Conservation (phyloP, 345 rosid genomes). For the Passiflora organensis region DNA sequence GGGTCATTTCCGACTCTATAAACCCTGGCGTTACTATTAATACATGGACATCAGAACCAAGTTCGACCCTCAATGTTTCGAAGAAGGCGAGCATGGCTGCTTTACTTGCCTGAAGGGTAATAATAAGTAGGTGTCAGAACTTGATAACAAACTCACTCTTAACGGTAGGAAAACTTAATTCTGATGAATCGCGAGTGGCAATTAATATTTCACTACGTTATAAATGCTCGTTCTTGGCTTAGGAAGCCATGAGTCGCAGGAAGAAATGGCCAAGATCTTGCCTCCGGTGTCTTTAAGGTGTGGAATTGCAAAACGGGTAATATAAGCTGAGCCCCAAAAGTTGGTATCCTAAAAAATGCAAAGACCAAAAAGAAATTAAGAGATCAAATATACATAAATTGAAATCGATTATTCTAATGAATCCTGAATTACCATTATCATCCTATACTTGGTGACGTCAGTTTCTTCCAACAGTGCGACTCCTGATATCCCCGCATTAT, state of each 20-base stretch:
- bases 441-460: constrained; percentile 4
- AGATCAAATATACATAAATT: too few species aligned
- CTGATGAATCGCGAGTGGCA: background rate
- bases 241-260: constrained; percentile 41
- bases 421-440: background rate
- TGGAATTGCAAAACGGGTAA: constrained; percentile 45
- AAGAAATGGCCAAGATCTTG: constrained; percentile 49
- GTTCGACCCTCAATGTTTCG: constrained; percentile 56
- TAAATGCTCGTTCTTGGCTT: constrained; percentile 48
- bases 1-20: constrained; percentile 47
- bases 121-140: background rate
- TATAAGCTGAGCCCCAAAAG: constrained; percentile 62
- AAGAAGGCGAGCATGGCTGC: constrained; percentile 46
- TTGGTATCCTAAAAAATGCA: constrained; percentile 39
- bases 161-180: constrained; percentile 8
- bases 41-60: constrained; percentile 37
- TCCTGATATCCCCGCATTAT: constrained; percentile 12
- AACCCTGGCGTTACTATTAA: constrained; percentile 55
- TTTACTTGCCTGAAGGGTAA: constrained; percentile 54
- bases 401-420: too few species aligned
- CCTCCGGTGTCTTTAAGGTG: constrained; percentile 47
- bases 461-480: constrained; percentile 1
- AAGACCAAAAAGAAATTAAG: background rate
- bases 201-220: constrained; percentile 18
- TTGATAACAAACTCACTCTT: background rate